Evolutionary conservation across 1,284 basidiomycete species (phyloP), one percentile per base, ranked within the genome.

Genomic region (Trametes pubescens): DNA sequence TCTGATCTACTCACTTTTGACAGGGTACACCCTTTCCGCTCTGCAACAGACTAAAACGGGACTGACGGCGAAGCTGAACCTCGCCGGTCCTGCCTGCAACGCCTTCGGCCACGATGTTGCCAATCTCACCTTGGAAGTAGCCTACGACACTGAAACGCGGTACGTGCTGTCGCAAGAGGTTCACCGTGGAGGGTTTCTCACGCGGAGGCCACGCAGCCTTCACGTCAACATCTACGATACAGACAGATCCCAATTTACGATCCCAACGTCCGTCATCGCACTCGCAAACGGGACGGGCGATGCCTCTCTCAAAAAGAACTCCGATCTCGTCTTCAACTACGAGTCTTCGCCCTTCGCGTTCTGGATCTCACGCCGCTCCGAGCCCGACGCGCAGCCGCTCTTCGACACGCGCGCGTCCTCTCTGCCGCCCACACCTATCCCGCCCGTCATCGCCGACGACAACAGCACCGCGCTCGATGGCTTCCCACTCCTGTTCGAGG

Each of bases 161-260:
- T 86, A 68, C 34, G 77, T 69, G 4, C 9, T 16, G 1, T 16
- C 4, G 24, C 7, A 10, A 22, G 6, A 48, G 3, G 21, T 10
- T 18, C 53, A 22, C 21, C 18, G 3, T 10, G 2, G 26, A 29
- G 4, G 14, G 24, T 43, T 16, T 24, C 13, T 18, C 40, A 22
- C 18, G 5, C 35, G 4, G 7, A 34, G 18, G 21, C 47, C 40
- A 8, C 40, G 18, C 18, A 91, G 89, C 43, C 80, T 95, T 8
- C 92, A 89, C 62, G 91, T 94, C 32, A 89, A 93, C 73, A 89
- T 94, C 35, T 88, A 82, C 70, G 92, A 94, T 24, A 49, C 62
- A 22, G 59, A 21, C 16, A 78, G 87, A 32, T 72, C 82, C 46
- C 92, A 94, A 70, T 94, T 88, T 75, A 88, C 86, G 13, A 83